These are phyloP conservation scores for Apophysomyces trapeziformis DNA, from an alignment of 371 early-diverging fungal species.

Conservation along the genomic window DNA sequence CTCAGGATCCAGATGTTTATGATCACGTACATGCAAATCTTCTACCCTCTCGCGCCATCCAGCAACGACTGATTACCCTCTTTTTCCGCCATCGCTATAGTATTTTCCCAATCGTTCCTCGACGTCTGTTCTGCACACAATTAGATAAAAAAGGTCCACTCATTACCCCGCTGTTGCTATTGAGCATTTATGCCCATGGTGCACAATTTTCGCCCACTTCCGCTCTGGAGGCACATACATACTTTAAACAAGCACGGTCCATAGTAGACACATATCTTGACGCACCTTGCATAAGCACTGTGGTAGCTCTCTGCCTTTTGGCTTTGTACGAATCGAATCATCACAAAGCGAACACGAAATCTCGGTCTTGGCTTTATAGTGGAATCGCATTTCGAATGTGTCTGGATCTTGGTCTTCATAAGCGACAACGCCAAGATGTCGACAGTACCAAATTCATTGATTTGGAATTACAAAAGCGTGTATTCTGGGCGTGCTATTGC, in stretches of 20 bases:
- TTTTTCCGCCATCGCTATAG: conserved; percentile 35
- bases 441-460: neutral
- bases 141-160: conserved; percentile 33
- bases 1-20: neutral
- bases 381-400: conserved; percentile 42
- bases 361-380: conserved; percentile 18
- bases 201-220: conserved; percentile 26
- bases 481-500: conserved; percentile 40
- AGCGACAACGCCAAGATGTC: neutral
- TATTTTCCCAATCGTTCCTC: conserved; percentile 36
- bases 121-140: conserved; percentile 30
- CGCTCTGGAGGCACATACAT: conserved; percentile 17
- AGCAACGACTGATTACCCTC: conserved; percentile 19
- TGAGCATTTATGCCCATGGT: conserved; percentile 37
- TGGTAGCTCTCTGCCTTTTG: neutral
- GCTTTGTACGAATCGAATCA: conserved; percentile 12
- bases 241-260: conserved; percentile 31
- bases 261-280: conserved; percentile 23
- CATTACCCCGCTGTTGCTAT: conserved; percentile 26
- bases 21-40: neutral
- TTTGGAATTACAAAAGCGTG: neutral
- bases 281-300: conserved; percentile 25
- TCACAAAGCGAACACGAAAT: neutral
- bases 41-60: conserved; percentile 6
- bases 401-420: conserved; percentile 29